Conservation (phyloP, 192 early-diverging fungal species). For the Podila minutissima region DNA sequence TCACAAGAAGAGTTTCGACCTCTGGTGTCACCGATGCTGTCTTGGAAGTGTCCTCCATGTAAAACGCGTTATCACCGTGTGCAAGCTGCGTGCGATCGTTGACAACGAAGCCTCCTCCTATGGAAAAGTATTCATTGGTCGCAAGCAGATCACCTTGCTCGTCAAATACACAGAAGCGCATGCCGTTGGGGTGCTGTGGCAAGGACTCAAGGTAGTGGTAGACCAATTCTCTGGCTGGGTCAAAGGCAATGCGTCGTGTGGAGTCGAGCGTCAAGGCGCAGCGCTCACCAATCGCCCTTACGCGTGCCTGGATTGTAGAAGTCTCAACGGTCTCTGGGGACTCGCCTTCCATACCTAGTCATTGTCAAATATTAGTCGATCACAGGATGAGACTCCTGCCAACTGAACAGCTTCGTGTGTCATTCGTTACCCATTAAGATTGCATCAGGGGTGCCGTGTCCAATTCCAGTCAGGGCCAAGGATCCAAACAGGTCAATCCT, state of each 20-base stretch:
- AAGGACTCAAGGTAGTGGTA: slow-evolving; percentile 88
- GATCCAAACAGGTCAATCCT: slow-evolving; percentile 92
- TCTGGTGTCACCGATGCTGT: too few species aligned
- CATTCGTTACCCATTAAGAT: slow-evolving; percentile 71
- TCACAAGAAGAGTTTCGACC: too few species aligned
- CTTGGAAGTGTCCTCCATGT: slow-evolving; percentile 53
- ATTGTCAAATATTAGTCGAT: slow-evolving; percentile 3
- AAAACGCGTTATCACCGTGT: slow-evolving; percentile 67
- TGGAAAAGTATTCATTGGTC: slow-evolving; percentile 96
- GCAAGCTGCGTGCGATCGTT: slow-evolving; percentile 87
- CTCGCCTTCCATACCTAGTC: slow-evolving; percentile 85
- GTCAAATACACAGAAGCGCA: slow-evolving; percentile 92
- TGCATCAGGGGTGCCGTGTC: slow-evolving; percentile 93
- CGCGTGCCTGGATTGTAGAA: slow-evolving; percentile 75
- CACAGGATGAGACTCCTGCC: slow-evolving; percentile 44
- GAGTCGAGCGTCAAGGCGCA: slow-evolving; percentile 78
- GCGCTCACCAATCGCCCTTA: slow-evolving; percentile 77
- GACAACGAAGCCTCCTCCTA: slow-evolving; percentile 96
- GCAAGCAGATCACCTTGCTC: slow-evolving; percentile 79
- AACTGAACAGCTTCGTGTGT: not conserved
- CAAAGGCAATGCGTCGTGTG: slow-evolving; percentile 81
- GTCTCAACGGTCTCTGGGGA: slow-evolving; percentile 84
- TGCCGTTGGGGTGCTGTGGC: slow-evolving; percentile 95
- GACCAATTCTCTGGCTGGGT: slow-evolving; percentile 82
- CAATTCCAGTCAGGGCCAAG: slow-evolving; percentile 93